Conservation (phyloP, 805 yeast genomes). For the Millerozyma acaciae region DNA sequence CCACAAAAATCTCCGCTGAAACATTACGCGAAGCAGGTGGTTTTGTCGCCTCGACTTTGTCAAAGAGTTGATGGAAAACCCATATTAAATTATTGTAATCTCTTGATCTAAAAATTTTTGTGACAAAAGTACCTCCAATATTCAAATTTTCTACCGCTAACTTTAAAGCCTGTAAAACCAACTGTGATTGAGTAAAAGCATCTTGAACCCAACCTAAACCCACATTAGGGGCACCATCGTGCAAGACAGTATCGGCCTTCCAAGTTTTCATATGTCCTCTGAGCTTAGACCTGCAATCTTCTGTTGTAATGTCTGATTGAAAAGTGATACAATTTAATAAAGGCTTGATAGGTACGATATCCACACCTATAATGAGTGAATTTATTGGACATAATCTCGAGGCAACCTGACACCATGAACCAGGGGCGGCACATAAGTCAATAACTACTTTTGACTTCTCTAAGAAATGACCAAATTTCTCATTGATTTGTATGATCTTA, state of each 20-base stretch:
- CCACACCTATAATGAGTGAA: slow-evolving; percentile 96
- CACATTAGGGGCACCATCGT: slow-evolving; percentile 99
- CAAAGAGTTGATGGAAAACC: slow-evolving; percentile 95
- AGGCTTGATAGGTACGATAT: slow-evolving; percentile 95
- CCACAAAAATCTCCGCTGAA: slow-evolving; percentile 98
- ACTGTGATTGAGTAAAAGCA: slow-evolving; percentile 96
- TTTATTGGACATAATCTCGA: slow-evolving; percentile 88
- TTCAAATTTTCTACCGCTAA: slow-evolving; percentile 89
- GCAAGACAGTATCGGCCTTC: slow-evolving; percentile 97
- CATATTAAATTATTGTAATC: slow-evolving; percentile 96
- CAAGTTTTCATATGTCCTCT: slow-evolving; percentile 97
- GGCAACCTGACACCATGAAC: slow-evolving; percentile 99
- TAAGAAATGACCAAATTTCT: slow-evolving; percentile 91
- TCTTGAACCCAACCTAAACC: slow-evolving; percentile 99
- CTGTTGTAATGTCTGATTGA: slow-evolving; percentile 96
- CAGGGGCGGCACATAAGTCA: slow-evolving; percentile 98
- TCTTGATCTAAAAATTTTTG: slow-evolving; percentile 97
- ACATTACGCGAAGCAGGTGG: slow-evolving; percentile 99
- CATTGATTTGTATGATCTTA: slow-evolving; percentile 91
- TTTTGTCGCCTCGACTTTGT: slow-evolving; percentile 96
- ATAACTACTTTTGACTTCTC: slow-evolving; percentile 94
- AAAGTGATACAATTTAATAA: slow-evolving; percentile 91
- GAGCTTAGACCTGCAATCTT: slow-evolving; percentile 90
- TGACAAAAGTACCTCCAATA: slow-evolving; percentile 92
- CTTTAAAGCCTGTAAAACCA: slow-evolving; percentile 88